Percentiles rank a stretch among this genome's conserved stretches.
Conservation (phyloP, 495 filamentous ascomycete genomes). For the Umbilicaria muhlenbergii region DNA sequence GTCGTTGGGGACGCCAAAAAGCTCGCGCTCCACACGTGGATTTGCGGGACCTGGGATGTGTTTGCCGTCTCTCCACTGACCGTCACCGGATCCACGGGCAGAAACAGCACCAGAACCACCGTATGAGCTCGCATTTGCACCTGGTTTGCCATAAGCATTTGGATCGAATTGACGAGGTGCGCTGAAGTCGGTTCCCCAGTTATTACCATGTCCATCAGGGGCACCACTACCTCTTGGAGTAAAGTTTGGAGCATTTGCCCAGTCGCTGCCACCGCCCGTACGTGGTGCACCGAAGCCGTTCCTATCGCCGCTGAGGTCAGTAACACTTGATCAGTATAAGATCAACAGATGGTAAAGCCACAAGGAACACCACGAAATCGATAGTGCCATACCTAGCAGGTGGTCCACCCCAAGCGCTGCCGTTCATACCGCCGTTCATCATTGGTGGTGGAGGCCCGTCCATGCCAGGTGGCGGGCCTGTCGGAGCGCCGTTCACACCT, state of each 20-base stretch:
- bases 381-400: not conserved
- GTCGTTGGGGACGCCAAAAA: conserved; percentile 88
- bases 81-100: conserved; percentile 75
- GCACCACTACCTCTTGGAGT: conserved; percentile 35
- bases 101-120: conserved; percentile 26
- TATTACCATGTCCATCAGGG: conserved; percentile 21
- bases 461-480: conserved; percentile 22
- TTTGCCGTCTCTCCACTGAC: conserved; percentile 92
- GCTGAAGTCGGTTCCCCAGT: conserved; percentile 22
- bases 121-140: conserved; percentile 22
- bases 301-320: conserved; percentile 13
- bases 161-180: conserved; percentile 39
- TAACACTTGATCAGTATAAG: conserved; percentile 2
- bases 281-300: not conserved
- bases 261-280: conserved; percentile 46
- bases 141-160: conserved; percentile 52
- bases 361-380: not conserved
- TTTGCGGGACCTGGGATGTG: conserved; percentile 83
- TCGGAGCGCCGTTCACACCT: conserved; percentile 31
- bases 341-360: not conserved
- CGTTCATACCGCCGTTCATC: conserved; percentile 35
- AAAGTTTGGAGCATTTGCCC: conserved; percentile 59
- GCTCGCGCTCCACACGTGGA: conserved; percentile 78
- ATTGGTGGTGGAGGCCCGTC: conserved; percentile 25
- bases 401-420: conserved; percentile 43